phyloP scores from a whole-genome alignment of 306 rosid species.

The peach (Prunus persica) region Prunus_persica_NCBIv2 NC_034014.1:26573001-26573500 shows the following conservation, averaged over 20 bases:
- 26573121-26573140: conserved; percentile 18
- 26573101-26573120: conserved; percentile 32
- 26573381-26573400: conserved; percentile 29
- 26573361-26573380: conserved; percentile 35
- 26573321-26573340: conserved; percentile 22
- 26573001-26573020: neutral
- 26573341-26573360: conserved; percentile 42
- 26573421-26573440: conserved; percentile 29
- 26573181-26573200: conserved; percentile 23
- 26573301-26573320: neutral
- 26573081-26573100: conserved; percentile 19
- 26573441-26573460: conserved; percentile 7
- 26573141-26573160: conserved; percentile 19
- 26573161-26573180: conserved; percentile 19
- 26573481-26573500: neutral
- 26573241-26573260: neutral
- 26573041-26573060: neutral
- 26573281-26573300: neutral
- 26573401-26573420: conserved; percentile 33
- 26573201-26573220: neutral
- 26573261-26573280: no score
- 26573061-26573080: conserved; percentile 21
- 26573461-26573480: conserved; percentile 1
- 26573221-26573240: neutral
- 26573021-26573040: neutral